Percentiles rank a stretch among this genome's conserved stretches.
These are phyloP conservation scores for Vigna trinervia DNA, from an alignment of 306 rosid genomes.

Conservation along the genomic window DNA sequence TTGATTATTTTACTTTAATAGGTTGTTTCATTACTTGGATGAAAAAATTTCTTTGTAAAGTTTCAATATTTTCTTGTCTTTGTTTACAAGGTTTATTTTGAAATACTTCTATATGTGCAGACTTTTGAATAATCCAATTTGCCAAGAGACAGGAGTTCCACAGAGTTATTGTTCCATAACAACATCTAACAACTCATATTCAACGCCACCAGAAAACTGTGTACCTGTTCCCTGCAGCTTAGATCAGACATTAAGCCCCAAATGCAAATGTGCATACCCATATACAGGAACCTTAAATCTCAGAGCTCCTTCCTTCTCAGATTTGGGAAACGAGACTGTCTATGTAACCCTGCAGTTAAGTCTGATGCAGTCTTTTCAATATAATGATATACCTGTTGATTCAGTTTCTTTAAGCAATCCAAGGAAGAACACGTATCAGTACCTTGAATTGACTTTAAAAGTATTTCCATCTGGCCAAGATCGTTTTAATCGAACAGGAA, in stretches of 20 bases:
- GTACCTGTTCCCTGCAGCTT: slow-evolving; percentile 45
- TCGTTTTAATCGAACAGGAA: slow-evolving; percentile 55
- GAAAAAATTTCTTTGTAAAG: background rate
- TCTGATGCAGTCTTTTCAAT: slow-evolving; percentile 38
- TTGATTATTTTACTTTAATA: slow-evolving; percentile 7
- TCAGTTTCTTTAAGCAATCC: slow-evolving; percentile 58
- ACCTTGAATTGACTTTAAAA: slow-evolving; percentile 52
- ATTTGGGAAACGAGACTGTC: slow-evolving; percentile 42
- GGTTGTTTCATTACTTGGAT: slow-evolving; percentile 28
- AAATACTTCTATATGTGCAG: slow-evolving; percentile 49
- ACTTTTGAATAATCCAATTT: slow-evolving; percentile 62
- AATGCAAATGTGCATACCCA: slow-evolving; percentile 74
- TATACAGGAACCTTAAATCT: slow-evolving; percentile 62
- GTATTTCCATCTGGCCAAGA: slow-evolving; percentile 61
- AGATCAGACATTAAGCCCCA: slow-evolving; percentile 61
- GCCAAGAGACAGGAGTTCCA: slow-evolving; percentile 38
- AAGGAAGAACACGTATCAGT: slow-evolving; percentile 3
- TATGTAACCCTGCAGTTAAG: slow-evolving; percentile 41
- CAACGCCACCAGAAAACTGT: slow-evolving; percentile 51
- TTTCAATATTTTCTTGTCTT: slow-evolving; percentile 19
- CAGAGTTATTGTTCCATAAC: slow-evolving; percentile 51
- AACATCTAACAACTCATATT: slow-evolving; percentile 36
- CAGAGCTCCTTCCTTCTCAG: slow-evolving; percentile 69
- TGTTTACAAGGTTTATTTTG: slow-evolving; percentile 5
- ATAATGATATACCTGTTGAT: slow-evolving; percentile 46